Conservation (phyloP, 2,329 filamentous ascomycete genomes). For the Bertia moriformis region DNA sequence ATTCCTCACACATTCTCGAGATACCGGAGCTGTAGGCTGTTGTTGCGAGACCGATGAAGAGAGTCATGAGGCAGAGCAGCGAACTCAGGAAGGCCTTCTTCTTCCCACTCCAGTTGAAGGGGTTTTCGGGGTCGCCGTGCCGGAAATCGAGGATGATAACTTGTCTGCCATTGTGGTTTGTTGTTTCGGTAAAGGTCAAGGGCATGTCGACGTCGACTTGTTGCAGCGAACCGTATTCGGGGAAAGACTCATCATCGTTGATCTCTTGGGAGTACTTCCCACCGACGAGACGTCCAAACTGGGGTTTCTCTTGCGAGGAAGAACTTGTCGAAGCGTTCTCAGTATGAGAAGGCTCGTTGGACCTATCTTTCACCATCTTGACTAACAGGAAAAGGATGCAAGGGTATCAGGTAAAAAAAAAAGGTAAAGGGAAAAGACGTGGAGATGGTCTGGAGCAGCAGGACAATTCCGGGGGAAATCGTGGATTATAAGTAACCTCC, state of each 20-base stretch:
- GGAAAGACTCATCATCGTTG: slow-evolving; percentile 13
- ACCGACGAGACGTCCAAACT: slow-evolving; percentile 14
- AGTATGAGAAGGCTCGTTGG: neutral
- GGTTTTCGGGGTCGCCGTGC: slow-evolving; percentile 28
- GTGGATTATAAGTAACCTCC: too few species aligned
- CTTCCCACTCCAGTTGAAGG: slow-evolving; percentile 30
- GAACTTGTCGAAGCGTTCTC: neutral
- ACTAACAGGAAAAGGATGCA: too few species aligned
- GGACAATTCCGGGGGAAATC: too few species aligned
- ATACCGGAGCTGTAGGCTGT: slow-evolving; percentile 35
- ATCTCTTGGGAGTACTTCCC: slow-evolving; percentile 18
- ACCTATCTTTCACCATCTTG: neutral
- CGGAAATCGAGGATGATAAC: slow-evolving; percentile 29
- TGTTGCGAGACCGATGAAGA: slow-evolving; percentile 37
- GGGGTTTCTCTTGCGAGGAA: neutral
- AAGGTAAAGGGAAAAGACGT: too few species aligned
- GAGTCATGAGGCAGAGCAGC: slow-evolving; percentile 33
- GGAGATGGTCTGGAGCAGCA: too few species aligned
- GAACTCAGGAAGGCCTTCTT: slow-evolving; percentile 28
- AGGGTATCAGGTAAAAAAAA: too few species aligned
- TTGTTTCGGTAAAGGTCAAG: slow-evolving; percentile 25
- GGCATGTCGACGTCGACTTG: slow-evolving; percentile 31
- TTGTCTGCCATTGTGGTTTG: slow-evolving; percentile 24
- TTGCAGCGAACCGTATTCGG: slow-evolving; percentile 18
- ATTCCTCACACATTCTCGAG: slow-evolving; percentile 24